These are phyloP conservation scores for Candida neerlandica DNA, from an alignment of 1,139 yeast genomes.

Conservation along the genomic window DNA sequence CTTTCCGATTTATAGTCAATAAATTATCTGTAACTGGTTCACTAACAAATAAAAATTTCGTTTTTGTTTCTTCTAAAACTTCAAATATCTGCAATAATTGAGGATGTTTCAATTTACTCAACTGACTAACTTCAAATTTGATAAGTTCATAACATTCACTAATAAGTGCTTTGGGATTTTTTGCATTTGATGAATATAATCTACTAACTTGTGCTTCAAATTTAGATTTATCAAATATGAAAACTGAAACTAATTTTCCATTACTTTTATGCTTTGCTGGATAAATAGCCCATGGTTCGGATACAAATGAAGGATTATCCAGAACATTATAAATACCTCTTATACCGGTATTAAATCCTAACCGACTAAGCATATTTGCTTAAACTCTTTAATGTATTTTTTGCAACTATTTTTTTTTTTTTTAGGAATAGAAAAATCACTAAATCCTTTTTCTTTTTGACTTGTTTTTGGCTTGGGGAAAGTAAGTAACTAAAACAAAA, in stretches of 20 bases:
- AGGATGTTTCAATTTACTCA: conserved; percentile 87
- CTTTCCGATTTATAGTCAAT: conserved; percentile 43
- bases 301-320: conserved; percentile 69
- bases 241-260: conserved; percentile 71
- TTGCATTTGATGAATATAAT: conserved; percentile 48
- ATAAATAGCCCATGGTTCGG: conserved; percentile 85
- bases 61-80: conserved; percentile 84
- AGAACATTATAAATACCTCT: conserved; percentile 74
- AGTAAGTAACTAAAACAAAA: not conserved
- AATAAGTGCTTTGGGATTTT: conserved; percentile 41
- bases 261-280: conserved; percentile 74
- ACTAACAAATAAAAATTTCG: conserved; percentile 79
- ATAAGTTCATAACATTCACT: conserved; percentile 45
- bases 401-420: no score
- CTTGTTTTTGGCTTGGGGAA: not conserved
- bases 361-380: conserved; percentile 21
- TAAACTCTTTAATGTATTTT: not conserved
- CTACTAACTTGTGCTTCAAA: conserved; percentile 60
- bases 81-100: conserved; percentile 80
- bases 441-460: not conserved
- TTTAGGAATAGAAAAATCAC: not conserved
- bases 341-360: conserved; percentile 63
- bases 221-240: conserved; percentile 82
- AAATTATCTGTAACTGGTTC: conserved; percentile 71
- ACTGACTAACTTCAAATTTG: conserved; percentile 58